phyloP scores from a whole-genome alignment of 2,329 filamentous ascomycete genomes.

The Microdochium bolleyi region DNA sequence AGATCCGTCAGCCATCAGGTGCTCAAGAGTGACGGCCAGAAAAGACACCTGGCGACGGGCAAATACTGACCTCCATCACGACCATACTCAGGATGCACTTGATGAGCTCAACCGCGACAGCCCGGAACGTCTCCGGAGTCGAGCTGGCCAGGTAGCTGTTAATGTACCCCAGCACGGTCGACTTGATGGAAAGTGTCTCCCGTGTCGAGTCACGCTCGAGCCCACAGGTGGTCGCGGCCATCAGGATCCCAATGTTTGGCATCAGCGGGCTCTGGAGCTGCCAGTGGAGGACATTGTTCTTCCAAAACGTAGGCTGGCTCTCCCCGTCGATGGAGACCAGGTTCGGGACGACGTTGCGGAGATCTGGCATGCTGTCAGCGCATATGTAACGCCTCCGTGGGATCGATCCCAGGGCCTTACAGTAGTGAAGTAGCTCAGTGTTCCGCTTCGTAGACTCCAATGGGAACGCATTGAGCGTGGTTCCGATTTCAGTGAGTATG shows the following conservation, averaged over 20 bases:
- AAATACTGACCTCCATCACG: constrained; percentile 19
- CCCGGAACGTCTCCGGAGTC: constrained; percentile 4
- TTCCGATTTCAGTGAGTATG: constrained; percentile 10
- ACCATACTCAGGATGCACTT: constrained; percentile 19
- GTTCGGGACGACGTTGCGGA: constrained; percentile 17
- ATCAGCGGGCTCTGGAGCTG: constrained; percentile 21
- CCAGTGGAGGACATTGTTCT: constrained; percentile 16
- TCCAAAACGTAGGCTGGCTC: constrained; percentile 13
- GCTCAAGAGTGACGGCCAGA: too few relatives aligned
- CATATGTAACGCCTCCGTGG: too few relatives aligned
- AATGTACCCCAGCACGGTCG: constrained; percentile 16
- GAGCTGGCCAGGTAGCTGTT: constrained; percentile 12
- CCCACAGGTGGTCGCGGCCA: constrained; percentile 19
- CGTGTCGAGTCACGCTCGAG: constrained; percentile 11
- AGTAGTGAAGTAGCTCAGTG: constrained; percentile 17
- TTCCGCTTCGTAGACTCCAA: constrained; percentile 13
- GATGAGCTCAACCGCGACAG: constrained; percentile 16
- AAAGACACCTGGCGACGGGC: too few relatives aligned
- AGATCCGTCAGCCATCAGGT: too few relatives aligned
- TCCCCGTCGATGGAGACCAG: constrained; percentile 21
- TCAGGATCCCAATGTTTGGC: constrained; percentile 18
- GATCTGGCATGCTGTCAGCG: constrained; percentile 9
- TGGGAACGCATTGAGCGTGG: constrained; percentile 28
- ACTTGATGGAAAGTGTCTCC: constrained; percentile 16
- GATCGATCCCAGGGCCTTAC: too few relatives aligned